Conservation (phyloP, 768 basidiomycete genomes). For the Cystofilobasidium ferigula region DNA sequence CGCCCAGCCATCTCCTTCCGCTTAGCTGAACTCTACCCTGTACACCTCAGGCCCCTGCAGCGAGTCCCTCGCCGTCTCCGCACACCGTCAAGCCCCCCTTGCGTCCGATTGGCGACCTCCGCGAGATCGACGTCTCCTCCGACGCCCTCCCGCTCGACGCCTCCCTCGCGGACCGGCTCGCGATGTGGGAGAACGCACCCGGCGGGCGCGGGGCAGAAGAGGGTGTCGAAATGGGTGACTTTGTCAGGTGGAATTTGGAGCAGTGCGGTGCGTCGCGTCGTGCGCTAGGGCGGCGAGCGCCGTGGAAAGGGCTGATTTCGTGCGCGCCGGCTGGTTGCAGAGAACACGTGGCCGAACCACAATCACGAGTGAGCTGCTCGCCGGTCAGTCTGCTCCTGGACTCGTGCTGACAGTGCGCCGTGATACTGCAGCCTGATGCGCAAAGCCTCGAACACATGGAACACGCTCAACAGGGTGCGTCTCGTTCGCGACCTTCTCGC, state of each 20-base stretch:
- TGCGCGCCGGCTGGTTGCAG: too few species aligned
- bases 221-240: slow-evolving; percentile 36
- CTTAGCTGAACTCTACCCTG: too few species aligned
- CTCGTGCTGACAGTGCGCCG: background rate
- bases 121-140: slow-evolving; percentile 16
- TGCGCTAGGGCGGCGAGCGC: too few species aligned
- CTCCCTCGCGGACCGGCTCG: slow-evolving; percentile 36
- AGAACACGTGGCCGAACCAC: slow-evolving; percentile 7
- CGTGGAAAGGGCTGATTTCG: too few species aligned
- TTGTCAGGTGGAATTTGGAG: slow-evolving; percentile 38
- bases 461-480: slow-evolving; percentile 15
- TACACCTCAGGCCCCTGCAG: too few species aligned
- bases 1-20: too few species aligned
- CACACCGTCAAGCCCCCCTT: background rate
- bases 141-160: slow-evolving; percentile 36
- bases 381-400: background rate
- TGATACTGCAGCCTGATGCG: background rate
- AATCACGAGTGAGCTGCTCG: slow-evolving; percentile 2
- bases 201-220: slow-evolving; percentile 34
- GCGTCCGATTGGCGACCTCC: background rate
- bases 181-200: slow-evolving; percentile 29
- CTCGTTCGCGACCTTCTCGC: slow-evolving; percentile 17
- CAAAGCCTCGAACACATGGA: background rate
- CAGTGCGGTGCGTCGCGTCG: too few species aligned
- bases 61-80: background rate